phyloP scores from a whole-genome alignment of 2,329 filamentous ascomycete species.

The Cladophialophora psammophila region DNA sequence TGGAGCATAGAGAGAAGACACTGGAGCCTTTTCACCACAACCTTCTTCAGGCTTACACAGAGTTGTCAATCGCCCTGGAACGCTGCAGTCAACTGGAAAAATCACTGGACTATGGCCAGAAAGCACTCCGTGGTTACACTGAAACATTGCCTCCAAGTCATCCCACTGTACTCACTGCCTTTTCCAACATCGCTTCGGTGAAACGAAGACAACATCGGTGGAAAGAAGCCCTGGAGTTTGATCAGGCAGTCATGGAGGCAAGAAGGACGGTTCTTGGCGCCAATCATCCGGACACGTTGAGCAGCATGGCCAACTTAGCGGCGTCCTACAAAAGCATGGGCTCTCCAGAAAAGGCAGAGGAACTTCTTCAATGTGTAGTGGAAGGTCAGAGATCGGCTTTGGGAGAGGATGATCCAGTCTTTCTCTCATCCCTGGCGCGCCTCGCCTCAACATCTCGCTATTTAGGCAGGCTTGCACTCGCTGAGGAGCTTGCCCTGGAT shows the following conservation, averaged over 20 bases:
- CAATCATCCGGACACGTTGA: constrained; percentile 2
- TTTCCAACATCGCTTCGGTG: constrained; percentile 5
- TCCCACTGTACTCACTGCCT: background rate
- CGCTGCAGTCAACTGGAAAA: background rate
- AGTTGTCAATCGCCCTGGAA: background rate
- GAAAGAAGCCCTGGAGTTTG: background rate
- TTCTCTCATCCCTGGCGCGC: background rate
- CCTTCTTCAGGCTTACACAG: background rate
- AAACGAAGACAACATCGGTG: background rate
- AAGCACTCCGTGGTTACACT: background rate
- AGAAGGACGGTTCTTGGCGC: background rate
- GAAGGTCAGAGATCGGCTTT: background rate
- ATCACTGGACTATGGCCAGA: background rate
- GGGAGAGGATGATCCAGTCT: background rate
- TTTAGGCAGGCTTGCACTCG: background rate
- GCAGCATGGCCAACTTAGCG: constrained; percentile 1
- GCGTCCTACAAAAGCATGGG: constrained; percentile 3
- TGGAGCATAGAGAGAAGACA: background rate
- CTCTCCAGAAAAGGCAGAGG: constrained; percentile 1
- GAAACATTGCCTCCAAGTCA: background rate
- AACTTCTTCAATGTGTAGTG: background rate
- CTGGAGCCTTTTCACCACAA: background rate
- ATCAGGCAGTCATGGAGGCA: background rate
- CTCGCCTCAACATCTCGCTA: background rate
- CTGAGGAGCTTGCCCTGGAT: background rate